Evolutionary conservation across 441 rosid species (phyloP).

Genomic region (Pelargonium citronellum): DNA sequence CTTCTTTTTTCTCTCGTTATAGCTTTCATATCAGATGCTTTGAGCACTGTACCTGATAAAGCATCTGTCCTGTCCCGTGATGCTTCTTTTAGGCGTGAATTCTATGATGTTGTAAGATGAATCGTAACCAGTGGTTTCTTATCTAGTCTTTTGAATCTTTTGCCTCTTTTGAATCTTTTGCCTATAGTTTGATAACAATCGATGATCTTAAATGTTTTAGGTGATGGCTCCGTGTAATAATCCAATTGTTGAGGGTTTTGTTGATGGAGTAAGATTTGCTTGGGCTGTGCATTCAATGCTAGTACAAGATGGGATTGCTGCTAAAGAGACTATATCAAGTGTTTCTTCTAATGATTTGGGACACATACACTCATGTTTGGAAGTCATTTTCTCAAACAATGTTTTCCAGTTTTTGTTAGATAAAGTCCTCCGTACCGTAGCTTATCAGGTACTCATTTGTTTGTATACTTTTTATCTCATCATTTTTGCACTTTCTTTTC

Average conservation of each 20-base stretch:
- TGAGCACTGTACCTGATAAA: slow-evolving; percentile 73
- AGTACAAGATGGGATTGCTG: slow-evolving; percentile 54
- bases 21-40: slow-evolving; percentile 83
- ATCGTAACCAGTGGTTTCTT: slow-evolving; percentile 16
- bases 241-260: slow-evolving; percentile 60
- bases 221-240: slow-evolving; percentile 63
- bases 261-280: slow-evolving; percentile 77
- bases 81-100: slow-evolving; percentile 70
- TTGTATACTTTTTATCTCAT: neutral
- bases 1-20: slow-evolving; percentile 77
- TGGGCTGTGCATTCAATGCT: slow-evolving; percentile 90
- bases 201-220: slow-evolving; percentile 41
- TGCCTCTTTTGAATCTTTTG: too few species aligned
- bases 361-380: slow-evolving; percentile 65
- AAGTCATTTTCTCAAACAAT: slow-evolving; percentile 63
- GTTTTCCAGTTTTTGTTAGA: slow-evolving; percentile 77
- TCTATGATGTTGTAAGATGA: slow-evolving; percentile 82
- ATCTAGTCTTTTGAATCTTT: slow-evolving; percentile 22
- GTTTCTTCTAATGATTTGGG: slow-evolving; percentile 56
- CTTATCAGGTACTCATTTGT: slow-evolving; percentile 59
- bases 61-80: slow-evolving; percentile 70
- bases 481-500: neutral
- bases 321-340: slow-evolving; percentile 48
- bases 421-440: slow-evolving; percentile 77
- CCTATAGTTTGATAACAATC: slow-evolving; percentile 15